Percentiles rank a stretch among this genome's conserved stretches.
These are phyloP conservation scores for Scutellaria baicalensis DNA, from an alignment of 257 asterid genomes.

Conservation along the genomic window DNA sequence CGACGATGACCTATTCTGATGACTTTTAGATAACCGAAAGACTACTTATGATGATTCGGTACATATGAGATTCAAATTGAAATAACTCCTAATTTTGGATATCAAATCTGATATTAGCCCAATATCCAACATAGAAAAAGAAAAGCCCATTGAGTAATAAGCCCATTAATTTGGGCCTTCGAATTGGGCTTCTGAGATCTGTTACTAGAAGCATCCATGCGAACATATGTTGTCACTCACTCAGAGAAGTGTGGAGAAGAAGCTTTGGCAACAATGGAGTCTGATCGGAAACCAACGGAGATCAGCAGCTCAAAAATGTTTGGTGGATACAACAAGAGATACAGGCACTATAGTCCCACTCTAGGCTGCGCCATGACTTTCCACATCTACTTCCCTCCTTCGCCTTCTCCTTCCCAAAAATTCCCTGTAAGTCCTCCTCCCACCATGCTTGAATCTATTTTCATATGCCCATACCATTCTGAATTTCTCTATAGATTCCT, in stretches of 20 bases:
- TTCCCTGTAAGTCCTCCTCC: conserved; percentile 46
- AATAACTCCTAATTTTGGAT: too few relatives aligned
- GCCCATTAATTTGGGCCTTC: background rate
- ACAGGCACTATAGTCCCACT: conserved; percentile 70
- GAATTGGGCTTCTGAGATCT: too few relatives aligned
- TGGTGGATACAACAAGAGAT: conserved; percentile 93
- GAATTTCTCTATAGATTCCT: background rate
- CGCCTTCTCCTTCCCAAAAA: conserved; percentile 56
- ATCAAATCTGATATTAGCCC: too few relatives aligned
- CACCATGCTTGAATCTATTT: background rate
- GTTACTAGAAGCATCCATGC: background rate
- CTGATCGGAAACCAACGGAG: conserved; percentile 60
- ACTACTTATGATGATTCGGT: too few relatives aligned
- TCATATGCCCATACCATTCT: background rate
- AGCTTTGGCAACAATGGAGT: conserved; percentile 25
- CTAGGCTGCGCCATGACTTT: conserved; percentile 91
- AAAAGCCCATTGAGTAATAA: background rate
- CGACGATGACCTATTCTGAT: too few relatives aligned
- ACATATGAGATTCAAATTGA: too few relatives aligned
- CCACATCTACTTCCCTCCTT: conserved; percentile 85
- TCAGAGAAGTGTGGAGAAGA: background rate
- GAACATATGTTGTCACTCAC: background rate
- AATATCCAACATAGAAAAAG: too few relatives aligned
- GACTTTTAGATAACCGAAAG: too few relatives aligned
- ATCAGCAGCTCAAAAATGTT: conserved; percentile 91